Evolutionary conservation across 1,284 basidiomycete species (phyloP), one percentile per base, ranked within the genome.

Genomic region (Schizophyllum commune): DNA sequence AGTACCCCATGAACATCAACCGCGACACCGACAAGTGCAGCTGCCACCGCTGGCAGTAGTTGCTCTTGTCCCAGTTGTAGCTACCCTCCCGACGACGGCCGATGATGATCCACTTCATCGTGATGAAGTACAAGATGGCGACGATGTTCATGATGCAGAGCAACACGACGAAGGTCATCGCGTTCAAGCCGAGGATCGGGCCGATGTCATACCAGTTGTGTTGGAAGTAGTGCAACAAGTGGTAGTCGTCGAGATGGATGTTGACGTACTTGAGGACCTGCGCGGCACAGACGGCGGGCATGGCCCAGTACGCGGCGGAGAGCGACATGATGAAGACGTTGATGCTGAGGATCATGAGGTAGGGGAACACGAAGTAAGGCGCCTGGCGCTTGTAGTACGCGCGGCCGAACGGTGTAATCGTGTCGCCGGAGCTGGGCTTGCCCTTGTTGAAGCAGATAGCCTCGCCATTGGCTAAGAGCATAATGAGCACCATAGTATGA

Each of bases 11-110:
- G 65, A 73, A 71, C 19, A 78, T 62, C 27, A 74, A 67, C 15
- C 72, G 69, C 5, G 74, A 73, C 6, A 79, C 65, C 4, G 67
- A 68, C 19, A 77, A 70, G 62, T 78, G 77, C 21, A 79, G 68
- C 65, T 78, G 76, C 78, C 78, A 79, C 32, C 77, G 73, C 64
- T 79, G 78, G 67, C 77, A 78, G 62, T 79, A 79, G 59, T 70
- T 74, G 68, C 74, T 76, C 66, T 73, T 72, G 63, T 79, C 77
- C 78, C 77, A 79, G 55, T 75, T 67, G 63, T 72, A 78, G 32
- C 68, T 68, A 0, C 77, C 77, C 33, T 75, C 72, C 55, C 65
- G 64, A 17, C 77, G 69, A 17, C 69, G 70, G 8, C 77, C 75
- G 54, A 79, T 75, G 54, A 79, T 61, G 7, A 74, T 27, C 77